phyloP scores from a whole-genome alignment of 768 basidiomycete genomes.

The Amanita muscaria region DNA sequence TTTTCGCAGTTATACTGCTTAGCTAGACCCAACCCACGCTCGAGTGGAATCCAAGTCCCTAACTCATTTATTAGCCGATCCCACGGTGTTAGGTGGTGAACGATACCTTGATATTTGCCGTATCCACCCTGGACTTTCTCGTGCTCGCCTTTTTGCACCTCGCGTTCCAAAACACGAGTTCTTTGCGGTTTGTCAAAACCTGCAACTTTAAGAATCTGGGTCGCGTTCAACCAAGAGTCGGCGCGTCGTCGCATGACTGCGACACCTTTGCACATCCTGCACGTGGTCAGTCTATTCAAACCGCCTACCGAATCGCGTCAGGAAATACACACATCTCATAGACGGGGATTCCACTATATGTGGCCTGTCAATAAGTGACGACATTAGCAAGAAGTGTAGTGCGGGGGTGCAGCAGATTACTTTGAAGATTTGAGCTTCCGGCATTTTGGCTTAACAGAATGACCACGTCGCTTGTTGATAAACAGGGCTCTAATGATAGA shows the following conservation, averaged over 20 bases:
- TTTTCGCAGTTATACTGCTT: constrained; percentile 90
- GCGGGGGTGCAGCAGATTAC: constrained; percentile 27
- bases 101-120: constrained; percentile 94
- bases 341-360: constrained; percentile 88
- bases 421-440: constrained; percentile 86
- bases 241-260: constrained; percentile 96
- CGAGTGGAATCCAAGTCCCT: constrained; percentile 99
- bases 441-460: constrained; percentile 38
- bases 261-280: constrained; percentile 89
- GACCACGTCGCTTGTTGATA: neutral
- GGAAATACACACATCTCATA: constrained; percentile 71
- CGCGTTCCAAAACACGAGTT: constrained; percentile 93
- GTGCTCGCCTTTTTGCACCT: constrained; percentile 97
- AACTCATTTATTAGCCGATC: constrained; percentile 1
- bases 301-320: constrained; percentile 28
- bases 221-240: constrained; percentile 98
- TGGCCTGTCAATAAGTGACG: constrained; percentile 55
- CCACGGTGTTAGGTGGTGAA: neutral
- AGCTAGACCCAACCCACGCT: constrained; percentile 76
- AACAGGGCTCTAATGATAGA: neutral
- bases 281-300: constrained; percentile 30
- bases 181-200: constrained; percentile 99
- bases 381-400: constrained; percentile 19
- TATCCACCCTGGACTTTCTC: constrained; percentile 99
- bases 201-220: constrained; percentile 97